Conservation (phyloP, 345 rosid species). For the Noccaea bulbosa region DNA sequence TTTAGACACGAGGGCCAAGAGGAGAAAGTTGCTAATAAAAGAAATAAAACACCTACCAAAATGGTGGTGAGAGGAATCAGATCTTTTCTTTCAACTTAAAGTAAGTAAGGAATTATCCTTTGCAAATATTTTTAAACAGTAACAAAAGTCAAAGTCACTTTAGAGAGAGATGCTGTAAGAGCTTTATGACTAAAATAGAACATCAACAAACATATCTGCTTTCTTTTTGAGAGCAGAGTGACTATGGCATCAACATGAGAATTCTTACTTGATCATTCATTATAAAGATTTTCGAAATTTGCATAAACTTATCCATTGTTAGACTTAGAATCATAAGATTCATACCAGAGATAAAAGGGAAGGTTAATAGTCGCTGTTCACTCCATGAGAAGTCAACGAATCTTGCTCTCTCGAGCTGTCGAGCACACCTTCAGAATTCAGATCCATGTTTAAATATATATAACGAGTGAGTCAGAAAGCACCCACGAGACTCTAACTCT, state of each 20-base stretch:
- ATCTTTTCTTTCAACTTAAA: constrained; percentile 39
- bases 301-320: constrained; percentile 17
- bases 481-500: constrained; percentile 38
- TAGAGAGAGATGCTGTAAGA: constrained; percentile 35
- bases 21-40: constrained; percentile 45
- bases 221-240: constrained; percentile 27
- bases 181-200: constrained; percentile 41
- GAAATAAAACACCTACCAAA: constrained; percentile 29
- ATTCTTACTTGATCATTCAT: constrained; percentile 14
- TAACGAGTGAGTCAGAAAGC: constrained; percentile 48
- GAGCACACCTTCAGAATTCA: constrained; percentile 25
- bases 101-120: constrained; percentile 38
- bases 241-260: constrained; percentile 32
- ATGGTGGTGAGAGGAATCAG: constrained; percentile 44
- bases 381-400: constrained; percentile 43
- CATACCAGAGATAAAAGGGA: constrained; percentile 24
- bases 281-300: constrained; percentile 14
- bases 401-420: constrained; percentile 28
- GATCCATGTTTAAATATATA: constrained; percentile 40
- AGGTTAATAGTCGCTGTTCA: constrained; percentile 33
- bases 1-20: constrained; percentile 28
- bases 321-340: constrained; percentile 35
- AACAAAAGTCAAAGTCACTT: constrained; percentile 45
- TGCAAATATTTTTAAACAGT: constrained; percentile 35
- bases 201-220: constrained; percentile 35